A percentile compares a stretch with the other conserved stretches of the same genome.
Evolutionary conservation across 768 basidiomycete genomes (phyloP).

Genomic region (Candolleomyces efflorescens): DNA sequence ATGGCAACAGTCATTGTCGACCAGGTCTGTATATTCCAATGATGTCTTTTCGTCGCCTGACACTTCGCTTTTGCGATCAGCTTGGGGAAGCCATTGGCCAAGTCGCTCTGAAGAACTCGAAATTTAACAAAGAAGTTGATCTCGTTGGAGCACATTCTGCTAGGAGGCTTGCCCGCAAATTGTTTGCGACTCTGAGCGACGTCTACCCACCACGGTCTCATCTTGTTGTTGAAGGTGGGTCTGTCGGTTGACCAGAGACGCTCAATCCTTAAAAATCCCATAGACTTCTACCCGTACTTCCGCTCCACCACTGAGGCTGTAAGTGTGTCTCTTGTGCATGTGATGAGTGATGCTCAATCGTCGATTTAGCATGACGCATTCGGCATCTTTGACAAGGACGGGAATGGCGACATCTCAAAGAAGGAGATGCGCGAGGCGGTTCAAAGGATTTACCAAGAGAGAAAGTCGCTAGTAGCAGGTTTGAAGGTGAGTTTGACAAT

Average conservation of each 20-base stretch:
- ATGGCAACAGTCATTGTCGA: conserved; percentile 70
- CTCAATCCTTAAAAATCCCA: background rate
- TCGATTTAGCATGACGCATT: conserved; percentile 58
- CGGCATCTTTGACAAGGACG: conserved; percentile 70
- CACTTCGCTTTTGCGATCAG: conserved; percentile 11
- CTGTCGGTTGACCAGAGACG: background rate
- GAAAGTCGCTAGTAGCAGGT: conserved; percentile 65
- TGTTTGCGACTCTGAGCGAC: conserved; percentile 59
- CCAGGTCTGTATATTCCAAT: conserved; percentile 35
- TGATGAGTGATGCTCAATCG: background rate
- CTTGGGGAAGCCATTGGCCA: conserved; percentile 65
- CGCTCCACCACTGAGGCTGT: conserved; percentile 68
- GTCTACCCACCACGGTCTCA: conserved; percentile 56
- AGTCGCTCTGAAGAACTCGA: conserved; percentile 64
- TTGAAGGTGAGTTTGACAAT: conserved; percentile 48
- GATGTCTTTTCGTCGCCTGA: background rate
- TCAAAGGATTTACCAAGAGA: conserved; percentile 73
- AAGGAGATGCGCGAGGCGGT: conserved; percentile 82
- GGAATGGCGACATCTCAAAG: conserved; percentile 77
- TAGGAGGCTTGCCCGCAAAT: conserved; percentile 59
- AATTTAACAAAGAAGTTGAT: conserved; percentile 51
- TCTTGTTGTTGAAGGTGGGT: conserved; percentile 60
- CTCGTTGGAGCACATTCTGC: conserved; percentile 60
- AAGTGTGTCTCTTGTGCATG: conserved; percentile 18
- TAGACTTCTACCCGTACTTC: conserved; percentile 81